Evolutionary conservation across 371 early-diverging fungal species (phyloP), one percentile per base, ranked within the genome.

Genomic region (Mortierella sp.): DNA sequence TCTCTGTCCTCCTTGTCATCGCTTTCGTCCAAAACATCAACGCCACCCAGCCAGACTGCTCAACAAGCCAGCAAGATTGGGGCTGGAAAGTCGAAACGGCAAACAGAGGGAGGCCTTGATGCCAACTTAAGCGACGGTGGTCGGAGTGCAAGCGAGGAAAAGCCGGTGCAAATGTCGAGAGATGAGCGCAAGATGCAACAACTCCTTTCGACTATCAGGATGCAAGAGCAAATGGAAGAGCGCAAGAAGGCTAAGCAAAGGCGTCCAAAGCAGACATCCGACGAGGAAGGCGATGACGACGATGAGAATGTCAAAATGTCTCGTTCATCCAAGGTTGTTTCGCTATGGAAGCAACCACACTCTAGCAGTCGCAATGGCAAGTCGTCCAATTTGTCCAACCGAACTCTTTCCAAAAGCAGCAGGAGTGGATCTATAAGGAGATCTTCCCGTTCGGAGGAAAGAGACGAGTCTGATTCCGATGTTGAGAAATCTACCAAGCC

Each of bases 121-220:
- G 70, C 31, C 51, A 56, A 64, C 55, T 56, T 60, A 62, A 72
- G 61, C 55, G 62, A 73, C 39, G 56, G 51, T 46, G 56, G 56
- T 37, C 41, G 48, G 55, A 69, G 78, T 34, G 58, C 64, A 14
- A 53, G 62, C 41, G 62, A 68, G 41, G 68, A 69, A 50, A 30
- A 56, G 47, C 37, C 67, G 26, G 21, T 50, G 6, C 72, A 73
- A 46, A 49, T 89, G 62, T 86, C 90, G 0, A 81, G 91, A 7
- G 91, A 92, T 60, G 90, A 92, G 58, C 84, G 89, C 42, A 91
- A 91, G 70, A 86, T 91, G 50, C 88, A 90, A 56, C 84, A 82
- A 19, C 78, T 88, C 43, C 82, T 91, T 81, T 81, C 83, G 9
- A 83, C 83, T 0, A 82, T 84, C 48, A 78, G 79, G 17, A 75